Evolutionary conservation across 768 basidiomycete genomes (phyloP), one percentile per base, ranked within the genome.

Genomic region (Pleurotus sapidus): DNA sequence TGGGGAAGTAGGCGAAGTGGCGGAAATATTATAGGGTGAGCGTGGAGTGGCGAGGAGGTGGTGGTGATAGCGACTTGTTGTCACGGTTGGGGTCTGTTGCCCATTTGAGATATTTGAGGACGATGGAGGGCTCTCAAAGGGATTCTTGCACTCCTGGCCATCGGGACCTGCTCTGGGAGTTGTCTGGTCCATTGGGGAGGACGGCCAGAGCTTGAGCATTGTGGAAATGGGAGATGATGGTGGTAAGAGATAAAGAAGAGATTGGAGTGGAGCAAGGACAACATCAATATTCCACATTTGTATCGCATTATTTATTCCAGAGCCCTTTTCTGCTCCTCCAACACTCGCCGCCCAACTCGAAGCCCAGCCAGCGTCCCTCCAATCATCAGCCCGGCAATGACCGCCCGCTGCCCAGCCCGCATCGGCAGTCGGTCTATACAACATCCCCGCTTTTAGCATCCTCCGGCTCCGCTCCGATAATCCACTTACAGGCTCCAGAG

Each of bases 371-470:
- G 75, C 46, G 74, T 71, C 3, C 72, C 70, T 18, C 91, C 91
- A 27, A 84, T 75, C 37, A 79, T 56, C n/a, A 76, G 58, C n/a
- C 88, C 91, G 30, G 89, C 71, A 59, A 74, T 65, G 60, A 84
- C 47, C 24, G 79, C 77, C 59, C 80, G 78, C 49, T 76, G 67
- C 30, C 75, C 73, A 53, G 74, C 71, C 62, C 74, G 78, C 78
- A 80, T 77, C 6, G 80, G 76, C 58, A 89, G 69, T 60, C 86
- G 76, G 68, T 88, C 88, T 90, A 42, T 46, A 34, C 30, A 34
- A 34, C 30, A 34, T 34, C 30, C 30, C 30, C 30, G 2, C 30
- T 34, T 34, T 34, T 34, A 34, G 30, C 30, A 8, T 34, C 9
- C 30, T 3, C 30, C 30, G 30, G 30, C 30, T 3, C 30, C 30